These are phyloP conservation scores for Zymoseptoria pseudotritici DNA, from an alignment of 2,329 filamentous ascomycete genomes.

Conservation along the genomic window DNA sequence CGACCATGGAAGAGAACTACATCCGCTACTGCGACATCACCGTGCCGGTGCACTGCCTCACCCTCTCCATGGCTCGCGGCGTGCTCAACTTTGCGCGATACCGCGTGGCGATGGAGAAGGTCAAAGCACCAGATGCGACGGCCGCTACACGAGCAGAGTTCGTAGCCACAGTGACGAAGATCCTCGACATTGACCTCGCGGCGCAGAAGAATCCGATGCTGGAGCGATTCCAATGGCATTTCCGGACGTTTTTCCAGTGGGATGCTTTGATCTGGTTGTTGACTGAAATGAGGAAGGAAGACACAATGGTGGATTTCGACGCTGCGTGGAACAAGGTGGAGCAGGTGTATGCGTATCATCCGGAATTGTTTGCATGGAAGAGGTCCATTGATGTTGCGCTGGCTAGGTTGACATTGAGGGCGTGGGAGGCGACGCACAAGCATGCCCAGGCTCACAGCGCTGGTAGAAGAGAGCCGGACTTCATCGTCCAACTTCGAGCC, in stretches of 20 bases:
- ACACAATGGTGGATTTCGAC: conserved; percentile 16
- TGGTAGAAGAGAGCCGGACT: background rate
- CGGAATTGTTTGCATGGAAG: conserved; percentile 32
- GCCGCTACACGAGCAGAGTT: conserved; percentile 33
- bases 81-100: conserved; percentile 39
- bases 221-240: conserved; percentile 46
- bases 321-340: conserved; percentile 40
- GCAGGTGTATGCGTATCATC: conserved; percentile 37
- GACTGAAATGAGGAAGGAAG: conserved; percentile 25
- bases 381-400: conserved; percentile 38
- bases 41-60: conserved; percentile 38
- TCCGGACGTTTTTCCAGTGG: conserved; percentile 44
- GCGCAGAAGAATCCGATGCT: conserved; percentile 34
- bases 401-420: conserved; percentile 36
- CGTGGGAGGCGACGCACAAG: conserved; percentile 33
- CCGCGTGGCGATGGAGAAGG: conserved; percentile 39
- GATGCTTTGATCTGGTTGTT: conserved; percentile 34
- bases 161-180: conserved; percentile 35
- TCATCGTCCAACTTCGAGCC: background rate
- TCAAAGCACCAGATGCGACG: conserved; percentile 23
- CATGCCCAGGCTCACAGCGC: background rate
- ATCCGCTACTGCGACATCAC: conserved; percentile 40
- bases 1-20: conserved; percentile 35
- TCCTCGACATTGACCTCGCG: conserved; percentile 36
- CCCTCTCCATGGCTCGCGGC: conserved; percentile 37